phyloP scores from a whole-genome alignment of 805 yeast genomes.

The Babjeviella inositovora region DNA sequence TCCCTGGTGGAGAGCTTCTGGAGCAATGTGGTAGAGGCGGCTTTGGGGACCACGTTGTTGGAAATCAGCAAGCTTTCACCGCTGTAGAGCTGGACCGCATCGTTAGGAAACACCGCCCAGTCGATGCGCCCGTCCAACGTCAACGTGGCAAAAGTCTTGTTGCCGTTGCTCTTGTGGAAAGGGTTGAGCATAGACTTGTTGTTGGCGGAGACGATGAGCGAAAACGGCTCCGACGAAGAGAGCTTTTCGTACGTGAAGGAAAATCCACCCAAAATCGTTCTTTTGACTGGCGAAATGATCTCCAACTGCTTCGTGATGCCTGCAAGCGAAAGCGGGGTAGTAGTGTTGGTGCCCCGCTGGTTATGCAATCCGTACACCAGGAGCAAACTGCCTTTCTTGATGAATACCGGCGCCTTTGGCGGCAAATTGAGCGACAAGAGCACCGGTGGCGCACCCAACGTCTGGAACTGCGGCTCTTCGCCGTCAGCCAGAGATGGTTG shows the following conservation, averaged over 20 bases:
- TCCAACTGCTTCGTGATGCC: conserved; percentile 11
- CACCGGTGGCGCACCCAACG: conserved; percentile 31
- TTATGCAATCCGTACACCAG: conserved; percentile 20
- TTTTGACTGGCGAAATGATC: conserved; percentile 17
- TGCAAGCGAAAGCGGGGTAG: conserved; percentile 5
- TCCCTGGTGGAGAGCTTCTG: conserved; percentile 5
- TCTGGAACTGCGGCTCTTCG: conserved; percentile 15
- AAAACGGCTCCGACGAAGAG: conserved; percentile 18
- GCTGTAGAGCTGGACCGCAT: conserved; percentile 30
- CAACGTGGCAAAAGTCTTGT: conserved; percentile 24
- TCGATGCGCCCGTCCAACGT: conserved; percentile 41
- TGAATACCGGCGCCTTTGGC: conserved; percentile 38
- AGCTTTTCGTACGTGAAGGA: conserved; percentile 27
- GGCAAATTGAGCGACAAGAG: conserved; percentile 33
- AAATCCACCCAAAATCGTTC: conserved; percentile 25
- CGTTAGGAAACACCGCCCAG: conserved; percentile 39
- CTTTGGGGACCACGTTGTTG: conserved; percentile 19
- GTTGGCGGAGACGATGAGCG: not conserved
- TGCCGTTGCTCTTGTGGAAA: conserved; percentile 3
- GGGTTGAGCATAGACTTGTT: conserved; percentile 1
- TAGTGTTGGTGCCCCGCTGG: conserved; percentile 4
- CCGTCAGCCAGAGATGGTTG: too few species aligned
- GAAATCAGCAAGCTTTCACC: conserved; percentile 33
- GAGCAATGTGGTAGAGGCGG: conserved; percentile 15
- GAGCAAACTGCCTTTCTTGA: conserved; percentile 31